Evolutionary conservation across 148 eudicot species (phyloP).

Genomic region (Rhododendron griersonianum): DNA sequence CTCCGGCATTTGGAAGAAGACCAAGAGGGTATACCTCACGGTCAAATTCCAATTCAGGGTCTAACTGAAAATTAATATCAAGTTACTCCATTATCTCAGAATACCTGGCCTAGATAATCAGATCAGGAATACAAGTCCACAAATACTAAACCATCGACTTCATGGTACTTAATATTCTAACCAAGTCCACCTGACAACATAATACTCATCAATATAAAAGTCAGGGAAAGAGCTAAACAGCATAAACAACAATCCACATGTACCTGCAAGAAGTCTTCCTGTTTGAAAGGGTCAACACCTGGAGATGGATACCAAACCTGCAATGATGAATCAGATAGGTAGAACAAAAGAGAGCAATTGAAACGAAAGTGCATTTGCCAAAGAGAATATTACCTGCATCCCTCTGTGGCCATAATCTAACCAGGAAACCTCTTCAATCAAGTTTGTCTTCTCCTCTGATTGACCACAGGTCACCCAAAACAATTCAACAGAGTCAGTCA

Average conservation of each 20-base stretch:
- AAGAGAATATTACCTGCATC: conserved; percentile 78
- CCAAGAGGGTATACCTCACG: conserved; percentile 98
- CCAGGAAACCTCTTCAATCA: conserved; percentile 98
- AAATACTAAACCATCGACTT: not conserved
- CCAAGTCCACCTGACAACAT: not conserved
- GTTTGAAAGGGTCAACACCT: conserved; percentile 87
- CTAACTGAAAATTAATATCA: conserved; percentile 62
- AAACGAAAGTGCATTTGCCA: not conserved
- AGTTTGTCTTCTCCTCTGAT: conserved; percentile 71
- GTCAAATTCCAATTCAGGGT: conserved; percentile 96
- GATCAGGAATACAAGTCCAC: not conserved
- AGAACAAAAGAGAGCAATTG: conserved; percentile 9
- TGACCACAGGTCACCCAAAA: conserved; percentile 95
- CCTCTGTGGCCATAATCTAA: conserved; percentile 97
- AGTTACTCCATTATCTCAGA: conserved; percentile 18
- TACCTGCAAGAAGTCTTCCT: conserved; percentile 99
- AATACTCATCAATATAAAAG: not conserved
- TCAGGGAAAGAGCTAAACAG: not conserved
- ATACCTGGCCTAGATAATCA: conserved; percentile 6
- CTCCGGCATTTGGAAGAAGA: conserved; percentile 95
- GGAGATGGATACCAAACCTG: conserved; percentile 99
- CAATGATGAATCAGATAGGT: conserved; percentile 39
- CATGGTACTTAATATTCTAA: not conserved
- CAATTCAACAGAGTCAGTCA: conserved; percentile 91
- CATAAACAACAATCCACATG: conserved; percentile 3